Conservation (phyloP, 2,329 filamentous ascomycete species). For the Talaromyces albobiverticillius region DNA sequence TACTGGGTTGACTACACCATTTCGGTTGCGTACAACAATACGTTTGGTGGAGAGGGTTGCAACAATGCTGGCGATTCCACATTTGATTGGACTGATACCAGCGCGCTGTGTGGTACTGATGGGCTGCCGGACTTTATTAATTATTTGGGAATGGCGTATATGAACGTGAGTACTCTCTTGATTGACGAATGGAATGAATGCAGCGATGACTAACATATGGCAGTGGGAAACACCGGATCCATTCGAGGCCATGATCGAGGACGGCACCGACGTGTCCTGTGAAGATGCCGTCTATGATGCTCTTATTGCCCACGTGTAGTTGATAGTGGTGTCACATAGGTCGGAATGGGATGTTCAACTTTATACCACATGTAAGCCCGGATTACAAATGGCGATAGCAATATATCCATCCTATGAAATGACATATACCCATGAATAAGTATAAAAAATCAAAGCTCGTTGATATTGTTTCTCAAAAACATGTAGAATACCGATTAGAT, state of each 20-base stretch:
- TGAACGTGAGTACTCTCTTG: conserved; percentile 5
- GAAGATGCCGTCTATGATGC: too few species aligned
- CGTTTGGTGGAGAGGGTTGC: conserved; percentile 11
- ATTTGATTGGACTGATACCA: conserved; percentile 6
- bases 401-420: too few species aligned
- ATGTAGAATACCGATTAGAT: too few species aligned
- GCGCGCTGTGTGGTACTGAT: conserved; percentile 8
- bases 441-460: too few species aligned
- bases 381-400: too few species aligned
- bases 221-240: neutral
- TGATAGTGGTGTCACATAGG: too few species aligned
- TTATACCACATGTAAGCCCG: too few species aligned
- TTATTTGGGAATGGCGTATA: conserved; percentile 5
- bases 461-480: too few species aligned
- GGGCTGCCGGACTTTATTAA: conserved; percentile 10
- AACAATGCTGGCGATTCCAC: conserved; percentile 8
- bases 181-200: neutral
- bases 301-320: too few species aligned
- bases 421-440: too few species aligned
- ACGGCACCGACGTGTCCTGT: neutral
- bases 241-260: neutral
- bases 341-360: too few species aligned
- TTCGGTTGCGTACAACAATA: conserved; percentile 7
- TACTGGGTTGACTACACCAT: conserved; percentile 9
- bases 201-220: neutral